These are phyloP conservation scores for Irpex rosettiformis DNA, from an alignment of 1,284 basidiomycete genomes.

Conservation along the genomic window DNA sequence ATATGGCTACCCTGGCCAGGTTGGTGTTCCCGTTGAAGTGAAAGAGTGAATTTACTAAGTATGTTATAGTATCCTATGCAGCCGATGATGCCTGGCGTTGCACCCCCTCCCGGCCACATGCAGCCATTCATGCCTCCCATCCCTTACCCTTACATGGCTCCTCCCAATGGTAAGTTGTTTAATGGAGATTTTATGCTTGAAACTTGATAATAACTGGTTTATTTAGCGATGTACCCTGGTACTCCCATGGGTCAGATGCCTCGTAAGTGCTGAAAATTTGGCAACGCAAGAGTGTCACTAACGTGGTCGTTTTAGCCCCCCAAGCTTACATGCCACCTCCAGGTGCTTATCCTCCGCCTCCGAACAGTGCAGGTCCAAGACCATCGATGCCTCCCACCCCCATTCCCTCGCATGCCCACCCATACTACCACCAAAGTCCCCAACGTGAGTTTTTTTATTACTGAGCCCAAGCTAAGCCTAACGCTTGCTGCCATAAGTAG, in stretches of 20 bases:
- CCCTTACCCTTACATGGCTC: slow-evolving; percentile 75
- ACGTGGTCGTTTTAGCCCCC: slow-evolving; percentile 39
- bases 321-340: slow-evolving; percentile 68
- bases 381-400: slow-evolving; percentile 85
- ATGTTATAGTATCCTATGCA: slow-evolving; percentile 22
- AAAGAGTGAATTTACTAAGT: slow-evolving; percentile 3
- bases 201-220: not conserved
- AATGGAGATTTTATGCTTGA: not conserved
- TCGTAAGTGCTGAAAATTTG: too few species aligned
- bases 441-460: slow-evolving; percentile 59
- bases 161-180: slow-evolving; percentile 53
- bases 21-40: slow-evolving; percentile 28
- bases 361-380: slow-evolving; percentile 68
- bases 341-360: slow-evolving; percentile 67
- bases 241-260: slow-evolving; percentile 81
- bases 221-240: slow-evolving; percentile 72
- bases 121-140: slow-evolving; percentile 80
- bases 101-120: slow-evolving; percentile 74
- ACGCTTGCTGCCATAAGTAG: slow-evolving; percentile 37
- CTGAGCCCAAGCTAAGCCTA: slow-evolving; percentile 9
- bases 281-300: not conserved
- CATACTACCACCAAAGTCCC: slow-evolving; percentile 83
- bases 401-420: slow-evolving; percentile 77
- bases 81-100: slow-evolving; percentile 81
- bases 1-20: slow-evolving; percentile 73